Evolutionary conservation across 2,329 filamentous ascomycete genomes (phyloP), one percentile per base, ranked within the genome.

Genomic region (Alternaria solani): DNA sequence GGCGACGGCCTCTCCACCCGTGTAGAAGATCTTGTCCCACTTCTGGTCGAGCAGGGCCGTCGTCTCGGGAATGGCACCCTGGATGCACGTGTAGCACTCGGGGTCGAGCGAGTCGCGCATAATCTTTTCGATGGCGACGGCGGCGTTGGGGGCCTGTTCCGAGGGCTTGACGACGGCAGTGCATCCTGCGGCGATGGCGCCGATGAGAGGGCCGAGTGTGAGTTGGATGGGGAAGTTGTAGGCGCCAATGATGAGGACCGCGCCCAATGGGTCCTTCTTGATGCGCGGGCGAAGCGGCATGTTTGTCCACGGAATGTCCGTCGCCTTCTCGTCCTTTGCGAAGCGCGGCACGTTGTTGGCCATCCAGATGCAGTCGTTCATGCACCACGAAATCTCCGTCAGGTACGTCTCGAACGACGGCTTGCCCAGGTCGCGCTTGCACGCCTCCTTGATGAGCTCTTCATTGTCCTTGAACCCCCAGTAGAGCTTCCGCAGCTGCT

Each of bases 21-120:
- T 99, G 82, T 97, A 99, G 83, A 95, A 94, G 73, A 99, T 96
- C 86, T 97, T 98, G 82, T 96, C 94, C 90, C 94, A 99, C 79
- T 94, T 94, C 82, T 93, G 88, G 59, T 94, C 88, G 34, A 99
- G 86, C 44, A 98, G 82, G 12, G 88, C 89, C 46, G 91, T 92
- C 4, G 91, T 93, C 83, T 97, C 93, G 12, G 89, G 85, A 20
- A 97, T 81, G 28, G 83, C 89, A 61, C 95, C 95, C 76, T 97
- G 95, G 67, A 97, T 84, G 59, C 93, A 87, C 36, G 84, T 82
- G 80, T 93, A 97, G 69, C 89, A 89, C 16, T 88, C 86, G 2
- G 88, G 87, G 76, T 98, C 95, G 54, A 99, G 88, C 39, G 86
- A 86, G 41, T 87, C 85, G 73, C 91, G 87, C 49, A 97, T 79